These are phyloP conservation scores for Kwoniella europaea DNA, from an alignment of 768 basidiomycete genomes.

Conservation along the genomic window DNA sequence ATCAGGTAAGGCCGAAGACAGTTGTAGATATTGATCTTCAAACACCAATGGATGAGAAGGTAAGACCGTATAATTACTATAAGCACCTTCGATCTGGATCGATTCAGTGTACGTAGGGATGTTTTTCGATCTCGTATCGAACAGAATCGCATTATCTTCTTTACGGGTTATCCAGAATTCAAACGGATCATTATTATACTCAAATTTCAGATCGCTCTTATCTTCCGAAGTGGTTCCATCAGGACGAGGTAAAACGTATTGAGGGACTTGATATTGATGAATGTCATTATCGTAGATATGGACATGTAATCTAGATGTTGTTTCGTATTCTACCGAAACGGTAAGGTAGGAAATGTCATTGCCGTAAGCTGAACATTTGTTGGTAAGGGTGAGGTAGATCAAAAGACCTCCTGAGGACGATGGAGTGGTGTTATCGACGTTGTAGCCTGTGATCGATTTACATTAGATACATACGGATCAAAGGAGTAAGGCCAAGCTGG, in stretches of 20 bases:
- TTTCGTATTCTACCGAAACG: slow-evolving; percentile 39
- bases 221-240: slow-evolving; percentile 8
- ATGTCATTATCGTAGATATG: slow-evolving; percentile 57
- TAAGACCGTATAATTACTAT: slow-evolving; percentile 64
- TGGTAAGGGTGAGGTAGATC: slow-evolving; percentile 15
- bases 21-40: slow-evolving; percentile 75
- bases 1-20: slow-evolving; percentile 68
- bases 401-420: slow-evolving; percentile 22
- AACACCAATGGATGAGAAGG: slow-evolving; percentile 70
- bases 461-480: background rate
- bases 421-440: slow-evolving; percentile 9
- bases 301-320: slow-evolving; percentile 50
- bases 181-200: slow-evolving; percentile 69
- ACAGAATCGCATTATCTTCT: slow-evolving; percentile 65
- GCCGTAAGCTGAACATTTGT: slow-evolving; percentile 32
- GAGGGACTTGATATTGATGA: slow-evolving; percentile 71
- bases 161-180: slow-evolving; percentile 80
- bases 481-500: background rate
- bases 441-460: slow-evolving; percentile 20
- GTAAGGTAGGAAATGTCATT: slow-evolving; percentile 30
- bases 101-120: slow-evolving; percentile 68
- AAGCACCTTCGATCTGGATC: slow-evolving; percentile 61
- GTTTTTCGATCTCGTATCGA: slow-evolving; percentile 71
- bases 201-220: slow-evolving; percentile 69
- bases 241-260: slow-evolving; percentile 59